phyloP scores from a whole-genome alignment of 768 basidiomycete species.

The Saitozyma podzolica region DNA sequence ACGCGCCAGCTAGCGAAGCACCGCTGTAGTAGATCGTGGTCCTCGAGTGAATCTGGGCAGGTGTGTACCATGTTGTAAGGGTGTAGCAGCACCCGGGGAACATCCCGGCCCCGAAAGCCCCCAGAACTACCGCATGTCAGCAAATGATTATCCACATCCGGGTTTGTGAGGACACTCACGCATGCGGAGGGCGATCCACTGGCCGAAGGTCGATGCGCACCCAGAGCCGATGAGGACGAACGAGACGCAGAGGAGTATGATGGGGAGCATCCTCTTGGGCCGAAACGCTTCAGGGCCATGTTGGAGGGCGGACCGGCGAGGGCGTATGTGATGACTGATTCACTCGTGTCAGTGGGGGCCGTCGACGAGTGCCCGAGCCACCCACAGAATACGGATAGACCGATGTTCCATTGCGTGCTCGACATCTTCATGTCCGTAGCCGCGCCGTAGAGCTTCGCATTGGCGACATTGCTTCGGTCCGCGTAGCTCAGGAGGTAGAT shows the following conservation, averaged over 20 bases:
- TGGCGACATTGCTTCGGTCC: slow-evolving; percentile 39
- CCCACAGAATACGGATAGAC: slow-evolving; percentile 30
- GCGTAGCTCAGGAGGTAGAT: slow-evolving; percentile 32
- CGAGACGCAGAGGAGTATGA: slow-evolving; percentile 13
- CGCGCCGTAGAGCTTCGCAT: slow-evolving; percentile 37
- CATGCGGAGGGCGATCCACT: slow-evolving; percentile 30
- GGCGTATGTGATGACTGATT: slow-evolving; percentile 29
- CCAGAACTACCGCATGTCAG: slow-evolving; percentile 16
- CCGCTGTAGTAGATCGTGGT: slow-evolving; percentile 29
- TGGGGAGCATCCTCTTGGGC: slow-evolving; percentile 29
- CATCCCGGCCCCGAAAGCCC: slow-evolving; percentile 32
- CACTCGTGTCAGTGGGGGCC: not conserved
- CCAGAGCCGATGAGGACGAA: slow-evolving; percentile 28
- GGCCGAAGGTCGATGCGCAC: slow-evolving; percentile 16
- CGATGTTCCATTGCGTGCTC: slow-evolving; percentile 30
- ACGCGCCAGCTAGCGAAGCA: slow-evolving; percentile 23
- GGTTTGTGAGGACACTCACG: slow-evolving; percentile 6
- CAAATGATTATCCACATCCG: not conserved
- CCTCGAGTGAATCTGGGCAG: slow-evolving; percentile 25
- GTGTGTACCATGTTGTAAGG: slow-evolving; percentile 37
- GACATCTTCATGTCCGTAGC: slow-evolving; percentile 12
- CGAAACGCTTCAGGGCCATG: slow-evolving; percentile 24
- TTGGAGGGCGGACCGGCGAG: slow-evolving; percentile 27
- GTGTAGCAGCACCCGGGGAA: slow-evolving; percentile 30
- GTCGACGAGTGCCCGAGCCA: too few relatives aligned